Percentiles rank a stretch among this genome's conserved stretches.
Conservation (phyloP, 805 yeast species). For the Debaryomyces hansenii region DNA sequence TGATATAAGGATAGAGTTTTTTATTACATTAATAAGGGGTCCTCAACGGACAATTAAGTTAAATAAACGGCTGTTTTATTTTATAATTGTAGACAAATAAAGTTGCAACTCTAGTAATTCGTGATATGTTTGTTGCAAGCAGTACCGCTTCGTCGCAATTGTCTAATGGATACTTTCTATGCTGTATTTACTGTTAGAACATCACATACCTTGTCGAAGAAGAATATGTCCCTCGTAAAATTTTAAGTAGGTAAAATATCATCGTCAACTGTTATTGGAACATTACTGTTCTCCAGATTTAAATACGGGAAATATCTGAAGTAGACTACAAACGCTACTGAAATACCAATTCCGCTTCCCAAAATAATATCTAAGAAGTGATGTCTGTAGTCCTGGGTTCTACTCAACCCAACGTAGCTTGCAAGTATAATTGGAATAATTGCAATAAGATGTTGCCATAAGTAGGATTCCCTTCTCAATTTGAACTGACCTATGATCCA, state of each 20-base stretch:
- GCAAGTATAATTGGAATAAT: conserved; percentile 25
- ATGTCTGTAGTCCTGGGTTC: conserved; percentile 39
- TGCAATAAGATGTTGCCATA: conserved; percentile 4
- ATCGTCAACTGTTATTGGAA: conserved; percentile 1
- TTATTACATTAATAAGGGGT: conserved; percentile 49
- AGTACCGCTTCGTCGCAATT: no score
- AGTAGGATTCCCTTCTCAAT: conserved; percentile 1
- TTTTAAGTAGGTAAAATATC: not conserved
- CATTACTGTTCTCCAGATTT: not conserved
- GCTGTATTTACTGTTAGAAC: no score
- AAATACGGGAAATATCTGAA: conserved; percentile 6
- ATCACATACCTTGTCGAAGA: no score
- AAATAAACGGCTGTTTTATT: conserved; percentile 7
- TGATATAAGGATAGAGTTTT: conserved; percentile 33
- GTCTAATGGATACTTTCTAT: no score
- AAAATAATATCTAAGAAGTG: conserved; percentile 31
- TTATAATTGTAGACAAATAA: not conserved
- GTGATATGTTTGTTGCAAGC: no score
- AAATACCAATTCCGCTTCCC: conserved; percentile 28
- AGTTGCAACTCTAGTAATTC: no score
- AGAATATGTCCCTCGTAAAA: no score
- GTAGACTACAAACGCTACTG: conserved; percentile 4
- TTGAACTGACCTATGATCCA: conserved; percentile 33
- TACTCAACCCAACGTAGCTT: conserved; percentile 28
- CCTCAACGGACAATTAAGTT: conserved; percentile 50